Base-by-base conservation (phyloP, 768 basidiomycete genomes). In the Mycena vitilis region DNA sequence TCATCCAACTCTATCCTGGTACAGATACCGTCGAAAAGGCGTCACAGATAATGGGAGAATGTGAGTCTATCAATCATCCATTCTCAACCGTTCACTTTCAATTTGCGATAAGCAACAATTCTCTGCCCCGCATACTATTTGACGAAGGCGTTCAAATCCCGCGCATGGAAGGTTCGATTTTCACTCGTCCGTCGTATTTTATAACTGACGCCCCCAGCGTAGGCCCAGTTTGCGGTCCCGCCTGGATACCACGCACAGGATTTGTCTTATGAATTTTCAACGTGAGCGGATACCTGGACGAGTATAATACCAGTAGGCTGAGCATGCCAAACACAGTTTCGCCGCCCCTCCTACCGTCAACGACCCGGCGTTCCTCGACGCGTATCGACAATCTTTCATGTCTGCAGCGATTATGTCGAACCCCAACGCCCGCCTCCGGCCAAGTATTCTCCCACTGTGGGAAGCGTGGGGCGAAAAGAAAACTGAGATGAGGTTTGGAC, bases 91-190 rank as follows among this genome's bases (percentile, higher is more conserved):
- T 30, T 30, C 30, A 23, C 3, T 51, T 44, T 30, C 40, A 30
- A 58, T 48, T 36, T 45, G 52, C 13, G 4, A 30, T 4, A 15
- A 67, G 66, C 66, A 13, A 61, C 49, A 36, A 61, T 68, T n/a
- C 40, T 68, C 3, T 68, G 66, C 16, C 66, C 66, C 2, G 52
- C 55, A 4, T 63, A 62, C 55, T 68, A 45, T 45, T 45, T 45
- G 18, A 20, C 49, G 22, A 22, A 40, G 20, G 51, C 49, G 1
- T 62, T 40, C 52, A 36, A 30, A 10, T 42, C 51, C 4, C 40
- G 38, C 4, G 60, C 23, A 40, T 52, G 51, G 60, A 52, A 51
- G 47, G 47, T 49, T 20, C 22, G 22, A n/a, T 13, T 22, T 56
- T 16, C 10, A 3, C 37, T 23, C 36, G 8, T 22, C n/a, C 18